These are phyloP conservation scores for Trametes sp. DNA, from an alignment of 1,284 basidiomycete genomes.

Conservation along the genomic window DNA sequence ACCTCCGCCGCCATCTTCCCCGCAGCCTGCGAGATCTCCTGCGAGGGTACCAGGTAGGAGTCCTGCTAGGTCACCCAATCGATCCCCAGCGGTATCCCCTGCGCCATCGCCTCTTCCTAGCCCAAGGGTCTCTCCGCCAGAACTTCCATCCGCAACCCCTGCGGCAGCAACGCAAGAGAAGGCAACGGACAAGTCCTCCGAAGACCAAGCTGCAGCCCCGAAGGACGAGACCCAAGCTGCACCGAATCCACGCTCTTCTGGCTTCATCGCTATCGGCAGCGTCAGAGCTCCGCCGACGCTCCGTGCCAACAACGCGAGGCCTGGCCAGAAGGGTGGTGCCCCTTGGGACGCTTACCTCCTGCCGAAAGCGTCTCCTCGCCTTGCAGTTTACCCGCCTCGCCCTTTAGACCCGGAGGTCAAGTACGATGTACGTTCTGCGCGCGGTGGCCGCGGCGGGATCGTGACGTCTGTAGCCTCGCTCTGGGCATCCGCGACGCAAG, in stretches of 20 bases:
- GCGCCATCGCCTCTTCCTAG: conserved; percentile 18
- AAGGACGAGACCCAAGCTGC: conserved; percentile 43
- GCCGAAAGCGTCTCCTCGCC: conserved; percentile 27
- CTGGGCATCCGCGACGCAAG: conserved; percentile 60
- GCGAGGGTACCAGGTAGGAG: neutral
- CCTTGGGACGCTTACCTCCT: conserved; percentile 24
- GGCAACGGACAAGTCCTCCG: neutral
- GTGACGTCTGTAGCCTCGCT: conserved; percentile 78
- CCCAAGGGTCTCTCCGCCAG: conserved; percentile 1
- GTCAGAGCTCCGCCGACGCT: conserved; percentile 37
- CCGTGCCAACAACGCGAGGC: neutral
- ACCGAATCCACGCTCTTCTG: conserved; percentile 76
- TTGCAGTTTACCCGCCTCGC: conserved; percentile 45
- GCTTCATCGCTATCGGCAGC: conserved; percentile 71
- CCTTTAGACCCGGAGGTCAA: conserved; percentile 57
- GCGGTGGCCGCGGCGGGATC: conserved; percentile 79
- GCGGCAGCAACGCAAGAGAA: neutral
- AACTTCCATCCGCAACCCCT: neutral
- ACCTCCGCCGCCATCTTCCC: conserved; percentile 14
- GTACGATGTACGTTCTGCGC: conserved; percentile 78
- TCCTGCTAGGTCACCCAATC: conserved; percentile 7
- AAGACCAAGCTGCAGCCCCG: neutral
- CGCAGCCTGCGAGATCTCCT: conserved; percentile 11
- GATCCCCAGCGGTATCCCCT: conserved; percentile 8
- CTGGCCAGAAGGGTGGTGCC: conserved; percentile 6